Percentiles rank a stretch among this genome's conserved stretches.
These are phyloP conservation scores for Neocucurbitaria cava DNA, from an alignment of 2,329 filamentous ascomycete species.

Conservation along the genomic window DNA sequence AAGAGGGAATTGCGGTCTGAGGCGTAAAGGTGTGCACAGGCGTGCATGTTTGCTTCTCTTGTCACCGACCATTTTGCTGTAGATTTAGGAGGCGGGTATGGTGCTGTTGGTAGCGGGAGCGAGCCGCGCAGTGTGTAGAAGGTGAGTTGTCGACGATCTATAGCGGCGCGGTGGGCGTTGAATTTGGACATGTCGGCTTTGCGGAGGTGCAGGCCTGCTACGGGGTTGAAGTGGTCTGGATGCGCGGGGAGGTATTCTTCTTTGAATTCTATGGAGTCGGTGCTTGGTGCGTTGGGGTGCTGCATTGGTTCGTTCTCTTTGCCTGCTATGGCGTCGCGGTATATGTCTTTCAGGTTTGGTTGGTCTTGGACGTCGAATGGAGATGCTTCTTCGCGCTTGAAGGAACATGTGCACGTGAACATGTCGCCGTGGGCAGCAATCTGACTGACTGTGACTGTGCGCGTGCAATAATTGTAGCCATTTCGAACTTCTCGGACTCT, in stretches of 20 bases:
- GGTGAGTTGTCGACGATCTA: slow-evolving; percentile 46
- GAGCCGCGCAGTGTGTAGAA: slow-evolving; percentile 44
- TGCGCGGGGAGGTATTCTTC: slow-evolving; percentile 39
- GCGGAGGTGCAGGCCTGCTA: slow-evolving; percentile 56
- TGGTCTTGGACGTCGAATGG: slow-evolving; percentile 43
- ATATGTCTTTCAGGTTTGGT: slow-evolving; percentile 45
- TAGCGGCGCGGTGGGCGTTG: slow-evolving; percentile 49
- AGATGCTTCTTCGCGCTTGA: slow-evolving; percentile 55
- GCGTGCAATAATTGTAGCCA: slow-evolving; percentile 60
- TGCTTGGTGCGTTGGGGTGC: slow-evolving; percentile 26
- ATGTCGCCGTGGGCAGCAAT: slow-evolving; percentile 53
- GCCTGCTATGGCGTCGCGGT: slow-evolving; percentile 40
- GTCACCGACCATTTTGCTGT: slow-evolving; percentile 12
- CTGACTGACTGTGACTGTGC: slow-evolving; percentile 61
- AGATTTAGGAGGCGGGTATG: slow-evolving; percentile 22
- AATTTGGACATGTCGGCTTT: slow-evolving; percentile 62
- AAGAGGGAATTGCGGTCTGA: slow-evolving; percentile 64
- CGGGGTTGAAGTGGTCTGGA: slow-evolving; percentile 49
- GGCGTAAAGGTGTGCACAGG: slow-evolving; percentile 64
- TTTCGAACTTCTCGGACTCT: slow-evolving; percentile 59
- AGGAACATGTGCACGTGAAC: slow-evolving; percentile 61
- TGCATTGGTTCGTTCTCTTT: slow-evolving; percentile 42
- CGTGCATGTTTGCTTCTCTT: slow-evolving; percentile 59
- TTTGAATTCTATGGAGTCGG: slow-evolving; percentile 33
- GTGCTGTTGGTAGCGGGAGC: slow-evolving; percentile 37